These are phyloP conservation scores for Elsinoe perseae DNA, from an alignment of 2,329 filamentous ascomycete genomes.

Conservation along the genomic window DNA sequence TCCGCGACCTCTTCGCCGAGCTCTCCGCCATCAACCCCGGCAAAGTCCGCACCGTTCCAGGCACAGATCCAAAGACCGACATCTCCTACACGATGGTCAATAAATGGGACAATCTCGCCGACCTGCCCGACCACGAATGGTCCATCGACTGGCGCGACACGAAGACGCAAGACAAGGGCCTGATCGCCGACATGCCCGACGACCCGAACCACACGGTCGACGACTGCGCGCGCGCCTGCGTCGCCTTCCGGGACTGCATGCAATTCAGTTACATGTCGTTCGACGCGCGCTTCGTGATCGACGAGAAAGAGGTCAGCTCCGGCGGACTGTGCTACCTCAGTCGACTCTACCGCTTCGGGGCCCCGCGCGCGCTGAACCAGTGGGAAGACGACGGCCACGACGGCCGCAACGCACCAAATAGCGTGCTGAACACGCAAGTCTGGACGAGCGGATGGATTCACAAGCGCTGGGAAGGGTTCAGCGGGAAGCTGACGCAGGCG, in stretches of 20 bases:
- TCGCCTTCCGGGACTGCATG: constrained; percentile 15
- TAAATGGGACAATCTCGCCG: constrained; percentile 21
- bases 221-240: constrained; percentile 16
- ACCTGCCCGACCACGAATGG: constrained; percentile 14
- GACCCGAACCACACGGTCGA: constrained; percentile 17
- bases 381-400: constrained; percentile 20
- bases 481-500: constrained; percentile 1
- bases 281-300: not conserved
- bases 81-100: not conserved
- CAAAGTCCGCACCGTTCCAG: not conserved
- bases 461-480: constrained; percentile 6
- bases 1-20: constrained; percentile 10
- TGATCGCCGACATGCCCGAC: constrained; percentile 16
- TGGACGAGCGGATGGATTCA: constrained; percentile 12
- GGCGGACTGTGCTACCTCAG: constrained; percentile 22
- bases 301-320: not conserved
- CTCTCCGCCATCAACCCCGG: constrained; percentile 3
- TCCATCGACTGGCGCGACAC: constrained; percentile 8
- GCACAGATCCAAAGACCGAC: not conserved
- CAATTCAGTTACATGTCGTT: constrained; percentile 22
- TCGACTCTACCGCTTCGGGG: constrained; percentile 20
- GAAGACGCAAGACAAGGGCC: not conserved
- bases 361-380: constrained; percentile 11
- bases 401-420: not conserved
- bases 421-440: constrained; percentile 9